Conservation (phyloP, 1,284 basidiomycete species). For the Apiotrichum domesticum region DNA sequence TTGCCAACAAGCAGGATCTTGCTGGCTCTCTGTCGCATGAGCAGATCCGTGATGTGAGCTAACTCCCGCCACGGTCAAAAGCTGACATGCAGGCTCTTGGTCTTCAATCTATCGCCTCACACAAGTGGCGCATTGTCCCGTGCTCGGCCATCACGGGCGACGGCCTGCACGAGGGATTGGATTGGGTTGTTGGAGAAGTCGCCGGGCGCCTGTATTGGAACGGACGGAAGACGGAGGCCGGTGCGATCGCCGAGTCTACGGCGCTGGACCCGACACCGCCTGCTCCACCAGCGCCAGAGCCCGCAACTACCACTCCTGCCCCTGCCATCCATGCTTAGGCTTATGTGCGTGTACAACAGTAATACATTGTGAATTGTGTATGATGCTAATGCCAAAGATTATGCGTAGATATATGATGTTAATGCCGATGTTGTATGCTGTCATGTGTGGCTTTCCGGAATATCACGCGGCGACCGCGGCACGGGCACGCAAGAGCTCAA, state of each 20-base stretch:
- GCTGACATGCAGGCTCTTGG: constrained; percentile 59
- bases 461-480: background rate
- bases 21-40: constrained; percentile 72
- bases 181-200: constrained; percentile 92
- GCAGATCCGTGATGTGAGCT: constrained; percentile 74
- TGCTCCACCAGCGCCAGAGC: background rate
- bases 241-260: background rate
- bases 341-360: background rate
- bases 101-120: constrained; percentile 69
- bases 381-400: background rate
- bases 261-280: background rate
- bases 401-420: background rate
- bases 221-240: constrained; percentile 10
- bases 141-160: constrained; percentile 88
- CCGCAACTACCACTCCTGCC: background rate
- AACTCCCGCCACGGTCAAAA: background rate
- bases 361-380: background rate
- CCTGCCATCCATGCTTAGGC: background rate
- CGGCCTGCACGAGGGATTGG: constrained; percentile 75
- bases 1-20: constrained; percentile 99
- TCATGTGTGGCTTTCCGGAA: background rate
- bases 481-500: constrained; percentile 10
- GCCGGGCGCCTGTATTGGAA: constrained; percentile 57
- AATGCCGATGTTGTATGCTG: background rate
- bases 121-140: constrained; percentile 83